These are phyloP conservation scores for Ophiostoma tasmaniense DNA, from an alignment of 2,329 filamentous ascomycete species.

Conservation along the genomic window DNA sequence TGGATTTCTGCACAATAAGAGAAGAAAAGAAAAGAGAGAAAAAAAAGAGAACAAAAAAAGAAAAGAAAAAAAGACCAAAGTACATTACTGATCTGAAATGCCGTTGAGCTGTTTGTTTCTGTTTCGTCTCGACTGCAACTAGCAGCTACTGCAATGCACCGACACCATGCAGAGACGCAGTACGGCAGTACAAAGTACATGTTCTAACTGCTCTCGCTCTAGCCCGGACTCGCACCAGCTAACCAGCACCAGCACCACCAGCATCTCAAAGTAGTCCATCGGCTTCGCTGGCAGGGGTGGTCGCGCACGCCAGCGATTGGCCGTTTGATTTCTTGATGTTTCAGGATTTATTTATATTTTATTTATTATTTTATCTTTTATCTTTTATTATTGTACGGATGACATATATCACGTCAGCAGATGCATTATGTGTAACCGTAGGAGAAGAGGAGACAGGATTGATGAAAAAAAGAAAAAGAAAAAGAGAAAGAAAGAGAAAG, in stretches of 20 bases:
- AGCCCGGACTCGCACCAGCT: not conserved
- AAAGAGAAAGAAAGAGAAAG: no score
- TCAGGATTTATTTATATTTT: not conserved
- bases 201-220: not conserved
- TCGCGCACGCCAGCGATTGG: not conserved
- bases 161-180: not conserved
- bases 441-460: not conserved
- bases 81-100: no score
- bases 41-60: no score
- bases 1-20: no score
- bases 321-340: not conserved
- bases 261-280: not conserved
- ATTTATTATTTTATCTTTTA: not conserved
- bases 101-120: slow-evolving; percentile 5
- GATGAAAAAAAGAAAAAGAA: no score
- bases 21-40: no score
- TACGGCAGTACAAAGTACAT: no score
- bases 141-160: not conserved
- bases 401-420: slow-evolving; percentile 1
- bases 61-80: no score
- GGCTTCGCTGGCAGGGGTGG: not conserved
- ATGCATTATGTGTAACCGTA: not conserved
- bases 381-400: not conserved
- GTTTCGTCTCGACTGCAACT: slow-evolving; percentile 2
- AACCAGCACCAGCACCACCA: not conserved